Conservation (phyloP, 176 grass and related monocot species). For the Eremochloa ophiuroides region DNA sequence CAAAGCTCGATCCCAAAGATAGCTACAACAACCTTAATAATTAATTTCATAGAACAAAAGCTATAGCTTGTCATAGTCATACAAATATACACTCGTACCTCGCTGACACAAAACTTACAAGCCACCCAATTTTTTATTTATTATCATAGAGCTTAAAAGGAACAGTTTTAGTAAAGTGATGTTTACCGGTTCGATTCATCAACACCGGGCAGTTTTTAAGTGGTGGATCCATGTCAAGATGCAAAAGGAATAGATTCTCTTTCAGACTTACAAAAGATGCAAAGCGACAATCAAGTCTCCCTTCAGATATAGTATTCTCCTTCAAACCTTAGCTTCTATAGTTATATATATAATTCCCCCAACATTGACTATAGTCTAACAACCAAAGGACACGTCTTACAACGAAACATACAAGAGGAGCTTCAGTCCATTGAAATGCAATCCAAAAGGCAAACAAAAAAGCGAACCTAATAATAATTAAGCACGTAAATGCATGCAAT, state of each 20-base stretch:
- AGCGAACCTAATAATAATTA: background rate
- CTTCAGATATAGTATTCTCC: background rate
- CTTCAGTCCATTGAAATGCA: background rate
- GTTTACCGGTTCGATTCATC: background rate
- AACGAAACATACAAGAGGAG: background rate
- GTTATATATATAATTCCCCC: background rate
- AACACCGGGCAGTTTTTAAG: background rate
- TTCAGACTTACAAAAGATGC: background rate
- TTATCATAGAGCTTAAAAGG: background rate
- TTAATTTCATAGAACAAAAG: slow-evolving; percentile 1
- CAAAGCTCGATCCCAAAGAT: background rate
- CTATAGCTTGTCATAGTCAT: background rate
- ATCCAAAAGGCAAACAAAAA: background rate
- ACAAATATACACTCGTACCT: too few species aligned
- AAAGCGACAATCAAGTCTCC: background rate
- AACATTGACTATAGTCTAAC: slow-evolving; percentile 3
- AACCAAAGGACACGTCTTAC: background rate
- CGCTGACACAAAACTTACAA: background rate
- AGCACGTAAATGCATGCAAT: background rate
- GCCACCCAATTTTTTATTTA: background rate
- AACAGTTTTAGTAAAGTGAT: background rate
- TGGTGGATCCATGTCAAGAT: background rate
- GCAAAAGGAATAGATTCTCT: background rate
- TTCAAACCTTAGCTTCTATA: background rate
- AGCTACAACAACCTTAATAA: background rate